phyloP scores from a whole-genome alignment of 2,329 filamentous ascomycete genomes.

The Sclerotinia subarctica region DNA sequence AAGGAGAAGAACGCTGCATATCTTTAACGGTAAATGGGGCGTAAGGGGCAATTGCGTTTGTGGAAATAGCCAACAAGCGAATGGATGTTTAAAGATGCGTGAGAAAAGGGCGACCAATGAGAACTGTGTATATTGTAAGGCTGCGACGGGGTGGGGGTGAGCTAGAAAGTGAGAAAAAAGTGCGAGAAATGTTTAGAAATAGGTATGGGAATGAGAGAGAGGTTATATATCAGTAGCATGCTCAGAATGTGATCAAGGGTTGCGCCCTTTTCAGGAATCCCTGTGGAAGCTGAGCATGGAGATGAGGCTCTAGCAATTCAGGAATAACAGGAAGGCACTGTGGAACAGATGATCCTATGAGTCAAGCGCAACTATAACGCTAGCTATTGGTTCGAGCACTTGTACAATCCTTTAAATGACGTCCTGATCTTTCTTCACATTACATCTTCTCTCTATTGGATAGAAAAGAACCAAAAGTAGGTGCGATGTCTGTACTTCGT shows the following conservation, averaged over 20 bases:
- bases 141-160: neutral
- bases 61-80: neutral
- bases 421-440: neutral
- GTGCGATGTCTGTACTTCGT: neutral
- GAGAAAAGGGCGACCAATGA: conserved; percentile 7
- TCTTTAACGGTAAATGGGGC: neutral
- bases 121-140: neutral
- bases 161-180: neutral
- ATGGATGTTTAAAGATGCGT: neutral
- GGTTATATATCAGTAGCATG: neutral
- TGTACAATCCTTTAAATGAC: neutral
- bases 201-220: neutral
- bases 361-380: neutral
- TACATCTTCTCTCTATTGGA: neutral
- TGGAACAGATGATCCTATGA: neutral
- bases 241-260: neutral
- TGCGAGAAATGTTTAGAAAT: neutral
- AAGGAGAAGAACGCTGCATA: neutral
- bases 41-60: neutral
- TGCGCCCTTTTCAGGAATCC: neutral
- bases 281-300: neutral
- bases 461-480: neutral
- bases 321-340: neutral
- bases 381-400: neutral
- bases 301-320: neutral